Conservation (phyloP, 306 rosid genomes). For the Sicyos edulis region DNA sequence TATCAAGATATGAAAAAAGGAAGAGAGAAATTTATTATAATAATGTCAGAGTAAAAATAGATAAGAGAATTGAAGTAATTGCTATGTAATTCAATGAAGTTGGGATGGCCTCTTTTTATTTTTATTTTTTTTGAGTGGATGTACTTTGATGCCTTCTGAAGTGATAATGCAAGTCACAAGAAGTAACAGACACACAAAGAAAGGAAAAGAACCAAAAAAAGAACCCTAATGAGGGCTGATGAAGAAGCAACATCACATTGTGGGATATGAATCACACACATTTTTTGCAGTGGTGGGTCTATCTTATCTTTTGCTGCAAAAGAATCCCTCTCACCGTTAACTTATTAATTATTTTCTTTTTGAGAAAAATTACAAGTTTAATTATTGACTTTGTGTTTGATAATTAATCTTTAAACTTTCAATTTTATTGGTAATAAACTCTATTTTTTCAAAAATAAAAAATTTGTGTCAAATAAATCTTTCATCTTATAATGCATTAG, state of each 20-base stretch:
- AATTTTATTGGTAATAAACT: no score
- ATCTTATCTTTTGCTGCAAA: slow-evolving; percentile 8
- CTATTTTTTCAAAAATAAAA: no score
- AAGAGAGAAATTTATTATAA: not conserved
- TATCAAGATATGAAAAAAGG: not conserved
- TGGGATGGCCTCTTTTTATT: no score
- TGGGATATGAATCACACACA: not conserved
- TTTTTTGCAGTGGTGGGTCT: slow-evolving; percentile 14
- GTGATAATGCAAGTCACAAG: no score
- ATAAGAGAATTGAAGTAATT: not conserved
- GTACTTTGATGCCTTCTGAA: not conserved
- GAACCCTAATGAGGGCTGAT: not conserved
- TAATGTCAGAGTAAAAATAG: not conserved
- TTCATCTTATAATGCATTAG: no score
- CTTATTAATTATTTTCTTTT: no score
- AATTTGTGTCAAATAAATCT: no score
- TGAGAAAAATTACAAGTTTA: no score
- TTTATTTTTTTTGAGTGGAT: slow-evolving; percentile 8
- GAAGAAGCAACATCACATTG: slow-evolving; percentile 11
- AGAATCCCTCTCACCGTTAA: not conserved
- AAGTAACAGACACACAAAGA: no score
- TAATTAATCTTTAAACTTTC: not conserved
- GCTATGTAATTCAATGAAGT: not conserved
- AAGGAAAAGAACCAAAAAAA: no score
- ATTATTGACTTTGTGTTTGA: no score